Evolutionary conservation across 768 basidiomycete species (phyloP).

Genomic region (Boletus rubroflammeus): DNA sequence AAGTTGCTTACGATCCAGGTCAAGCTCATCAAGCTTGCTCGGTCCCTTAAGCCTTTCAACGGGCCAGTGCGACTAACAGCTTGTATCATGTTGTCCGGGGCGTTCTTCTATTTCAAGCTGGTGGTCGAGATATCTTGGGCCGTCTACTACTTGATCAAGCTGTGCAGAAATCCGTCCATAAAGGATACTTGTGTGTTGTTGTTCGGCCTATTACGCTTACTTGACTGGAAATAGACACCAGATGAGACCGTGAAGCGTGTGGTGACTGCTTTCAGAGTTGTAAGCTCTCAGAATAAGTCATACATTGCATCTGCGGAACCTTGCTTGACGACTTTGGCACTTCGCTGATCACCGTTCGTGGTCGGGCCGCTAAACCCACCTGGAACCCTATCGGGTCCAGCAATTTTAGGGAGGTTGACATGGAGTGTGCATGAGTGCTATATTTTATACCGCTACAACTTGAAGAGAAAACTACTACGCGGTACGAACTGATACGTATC

Average conservation of each 20-base stretch:
- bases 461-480: neutral
- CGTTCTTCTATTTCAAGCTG: constrained; percentile 28
- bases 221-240: constrained; percentile 29
- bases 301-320: neutral
- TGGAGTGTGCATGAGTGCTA: neutral
- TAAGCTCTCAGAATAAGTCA: neutral
- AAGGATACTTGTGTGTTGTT: constrained; percentile 21
- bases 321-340: too few relatives aligned
- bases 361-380: neutral
- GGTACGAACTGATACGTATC: neutral
- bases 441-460: neutral
- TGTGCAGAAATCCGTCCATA: constrained; percentile 28
- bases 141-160: constrained; percentile 24
- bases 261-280: neutral
- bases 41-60: constrained; percentile 25
- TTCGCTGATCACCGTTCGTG: neutral
- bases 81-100: constrained; percentile 22
- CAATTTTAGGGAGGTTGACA: neutral
- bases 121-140: constrained; percentile 28
- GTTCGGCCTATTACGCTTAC: constrained; percentile 24
- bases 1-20: constrained; percentile 29
- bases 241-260: neutral
- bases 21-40: constrained; percentile 28
- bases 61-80: constrained; percentile 24
- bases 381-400: neutral